These are phyloP conservation scores for Podaxis sp. DNA, from an alignment of 768 basidiomycete genomes.

Conservation along the genomic window DNA sequence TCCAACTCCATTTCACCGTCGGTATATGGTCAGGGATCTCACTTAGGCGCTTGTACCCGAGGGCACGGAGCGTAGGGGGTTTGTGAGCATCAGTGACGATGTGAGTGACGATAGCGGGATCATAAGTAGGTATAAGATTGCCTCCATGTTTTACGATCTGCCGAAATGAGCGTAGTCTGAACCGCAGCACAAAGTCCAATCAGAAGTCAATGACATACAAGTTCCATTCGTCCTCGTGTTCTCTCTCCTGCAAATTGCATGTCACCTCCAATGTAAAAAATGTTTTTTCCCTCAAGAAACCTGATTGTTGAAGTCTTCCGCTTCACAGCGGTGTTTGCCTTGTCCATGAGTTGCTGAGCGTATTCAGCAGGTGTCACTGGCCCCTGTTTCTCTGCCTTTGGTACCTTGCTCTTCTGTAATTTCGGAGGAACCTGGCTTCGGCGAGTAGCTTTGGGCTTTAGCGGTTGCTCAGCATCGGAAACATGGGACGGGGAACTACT, in stretches of 20 bases:
- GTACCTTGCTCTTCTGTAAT: conserved; percentile 20
- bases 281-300: conserved; percentile 52
- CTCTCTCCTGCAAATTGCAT: conserved; percentile 46
- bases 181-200: conserved; percentile 3
- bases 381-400: conserved; percentile 39
- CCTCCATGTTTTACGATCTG: conserved; percentile 70
- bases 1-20: conserved; percentile 65
- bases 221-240: conserved; percentile 59
- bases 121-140: conserved; percentile 56
- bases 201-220: conserved; percentile 45
- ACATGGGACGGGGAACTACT: neutral
- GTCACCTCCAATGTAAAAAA: conserved; percentile 64
- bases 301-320: conserved; percentile 19
- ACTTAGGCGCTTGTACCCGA: conserved; percentile 48
- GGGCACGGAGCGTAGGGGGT: conserved; percentile 33
- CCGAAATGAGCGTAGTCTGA: conserved; percentile 3
- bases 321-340: conserved; percentile 16
- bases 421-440: conserved; percentile 8
- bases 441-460: neutral
- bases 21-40: conserved; percentile 69
- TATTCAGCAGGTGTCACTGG: conserved; percentile 52
- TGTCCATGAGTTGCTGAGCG: conserved; percentile 44
- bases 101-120: conserved; percentile 59
- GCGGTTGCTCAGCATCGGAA: conserved; percentile 20
- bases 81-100: conserved; percentile 53